Base-by-base conservation (phyloP, 495 filamentous ascomycete species). In the Extremus antarcticus region DNA sequence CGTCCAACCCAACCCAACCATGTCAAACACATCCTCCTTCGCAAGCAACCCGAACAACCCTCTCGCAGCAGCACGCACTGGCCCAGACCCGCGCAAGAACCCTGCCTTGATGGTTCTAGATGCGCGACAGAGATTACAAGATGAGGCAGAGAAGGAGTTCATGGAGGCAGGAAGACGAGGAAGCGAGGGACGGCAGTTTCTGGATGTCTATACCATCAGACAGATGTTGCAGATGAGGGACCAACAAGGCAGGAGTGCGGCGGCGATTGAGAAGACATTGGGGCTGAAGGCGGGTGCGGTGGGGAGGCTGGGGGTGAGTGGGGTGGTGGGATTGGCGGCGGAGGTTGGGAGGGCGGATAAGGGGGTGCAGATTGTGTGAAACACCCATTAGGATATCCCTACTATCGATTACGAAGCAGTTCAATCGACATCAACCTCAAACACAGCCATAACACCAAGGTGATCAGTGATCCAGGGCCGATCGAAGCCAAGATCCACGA, bases 171-270 rank as follows among this genome's bases (percentile, higher is more conserved):
- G 79, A 0, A 71, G 64, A 56, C 70, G 58, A 15, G 72, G 74
- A 11, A 70, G 73, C 57, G 57, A 57, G 35, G 80, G 78, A 0
- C 69, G 81, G 57, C 64, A 72, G 53, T 85, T 81, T 65, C 52
- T 86, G 55, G 84, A 87, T 76, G 77, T 78, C 1, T 63, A 72
- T 48, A 80, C 76, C 22, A 72, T 88, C 35, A 63, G 77, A 61
- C 75, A 82, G 72, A 75, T 78, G n/a, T 52, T 88, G 62, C 64
- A 69, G 41, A 68, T 86, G 75, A 70, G 80, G 61, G 79, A 83
- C 67, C 67, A 74, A 54, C 73, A 75, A 68, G 71, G 75, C 0
- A 61, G 79, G 59, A 51, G 53, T 20, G 66, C 52, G 35, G 67
- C 43, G 45, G 75, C 82, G 63, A 84, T 87, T 68, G 84, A 88